These are phyloP conservation scores for Neostapfia colusana DNA, from an alignment of 176 grass and related monocot genomes.

Conservation along the genomic window DNA sequence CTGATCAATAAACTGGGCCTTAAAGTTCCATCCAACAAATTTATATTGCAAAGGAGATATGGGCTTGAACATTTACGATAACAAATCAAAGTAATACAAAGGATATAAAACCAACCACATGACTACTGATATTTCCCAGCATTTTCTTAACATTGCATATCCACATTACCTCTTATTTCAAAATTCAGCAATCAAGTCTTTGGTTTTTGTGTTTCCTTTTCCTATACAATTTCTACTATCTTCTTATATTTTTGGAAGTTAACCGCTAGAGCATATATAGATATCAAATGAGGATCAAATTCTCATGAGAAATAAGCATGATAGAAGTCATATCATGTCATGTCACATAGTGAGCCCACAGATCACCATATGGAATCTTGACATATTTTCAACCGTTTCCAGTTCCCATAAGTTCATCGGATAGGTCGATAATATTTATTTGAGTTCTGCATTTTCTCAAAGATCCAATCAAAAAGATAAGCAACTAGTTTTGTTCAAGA, in stretches of 20 bases:
- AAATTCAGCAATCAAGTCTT: constrained; percentile 1
- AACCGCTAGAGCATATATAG: background rate
- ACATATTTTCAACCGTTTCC: too few relatives aligned
- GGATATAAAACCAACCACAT: constrained; percentile 10
- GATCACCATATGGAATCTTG: too few relatives aligned
- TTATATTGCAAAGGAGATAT: background rate
- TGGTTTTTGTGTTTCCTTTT: background rate
- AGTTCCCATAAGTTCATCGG: too few relatives aligned
- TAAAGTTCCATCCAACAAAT: background rate
- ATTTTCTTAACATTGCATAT: background rate
- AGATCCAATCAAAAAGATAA: too few relatives aligned
- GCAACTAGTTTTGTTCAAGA: too few relatives aligned
- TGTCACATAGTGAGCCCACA: too few relatives aligned
- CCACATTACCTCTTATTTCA: background rate
- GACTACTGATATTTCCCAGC: background rate
- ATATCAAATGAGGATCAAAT: background rate
- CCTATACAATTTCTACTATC: background rate
- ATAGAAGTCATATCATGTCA: too few relatives aligned
- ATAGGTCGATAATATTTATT: background rate
- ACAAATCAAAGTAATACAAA: background rate
- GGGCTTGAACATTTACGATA: too few relatives aligned
- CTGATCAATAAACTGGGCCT: constrained; percentile 40
- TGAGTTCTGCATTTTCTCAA: background rate
- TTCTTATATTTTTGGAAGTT: background rate
- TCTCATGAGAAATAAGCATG: background rate